Percentiles rank a stretch among this genome's conserved stretches.
Conservation (phyloP, 768 basidiomycete species). For the Kwoniella pini region DNA sequence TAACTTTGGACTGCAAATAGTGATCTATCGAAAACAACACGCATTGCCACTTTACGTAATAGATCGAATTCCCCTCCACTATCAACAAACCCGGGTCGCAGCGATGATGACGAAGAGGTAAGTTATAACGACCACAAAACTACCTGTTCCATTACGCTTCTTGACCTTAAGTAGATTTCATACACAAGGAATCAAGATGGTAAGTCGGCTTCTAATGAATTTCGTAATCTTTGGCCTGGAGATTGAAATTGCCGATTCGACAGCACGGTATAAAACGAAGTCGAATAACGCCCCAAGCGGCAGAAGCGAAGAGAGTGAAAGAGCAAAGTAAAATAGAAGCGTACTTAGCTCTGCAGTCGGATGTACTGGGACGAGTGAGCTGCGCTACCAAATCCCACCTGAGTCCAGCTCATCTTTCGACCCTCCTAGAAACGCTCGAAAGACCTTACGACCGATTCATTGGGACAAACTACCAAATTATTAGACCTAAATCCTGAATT, state of each 20-base stretch:
- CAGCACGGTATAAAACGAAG: slow-evolving; percentile 56
- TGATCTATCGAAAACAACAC: no score
- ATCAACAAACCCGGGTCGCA: background rate
- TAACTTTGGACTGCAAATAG: no score
- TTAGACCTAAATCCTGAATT: slow-evolving; percentile 90
- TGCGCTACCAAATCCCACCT: slow-evolving; percentile 8
- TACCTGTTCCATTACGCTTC: no score
- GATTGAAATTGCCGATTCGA: slow-evolving; percentile 13
- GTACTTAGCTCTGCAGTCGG: slow-evolving; percentile 67
- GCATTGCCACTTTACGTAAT: slow-evolving; percentile 2
- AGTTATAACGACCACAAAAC: background rate
- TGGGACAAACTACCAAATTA: slow-evolving; percentile 72
- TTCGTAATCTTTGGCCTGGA: background rate
- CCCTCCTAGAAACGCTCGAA: slow-evolving; percentile 64
- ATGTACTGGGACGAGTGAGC: slow-evolving; percentile 68
- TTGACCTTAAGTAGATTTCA: no score
- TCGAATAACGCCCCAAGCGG: slow-evolving; percentile 46
- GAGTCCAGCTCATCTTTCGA: background rate
- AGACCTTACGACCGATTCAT: slow-evolving; percentile 73
- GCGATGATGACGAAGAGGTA: slow-evolving; percentile 1
- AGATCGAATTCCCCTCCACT: background rate
- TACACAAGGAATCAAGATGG: background rate
- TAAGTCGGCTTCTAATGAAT: background rate
- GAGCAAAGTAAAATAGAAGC: slow-evolving; percentile 76
- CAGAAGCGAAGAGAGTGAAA: slow-evolving; percentile 67